These are phyloP conservation scores for Straminergon stramineum DNA, from an alignment of 225 moss, liverwort and hornwort species.

Conservation along the genomic window DNA sequence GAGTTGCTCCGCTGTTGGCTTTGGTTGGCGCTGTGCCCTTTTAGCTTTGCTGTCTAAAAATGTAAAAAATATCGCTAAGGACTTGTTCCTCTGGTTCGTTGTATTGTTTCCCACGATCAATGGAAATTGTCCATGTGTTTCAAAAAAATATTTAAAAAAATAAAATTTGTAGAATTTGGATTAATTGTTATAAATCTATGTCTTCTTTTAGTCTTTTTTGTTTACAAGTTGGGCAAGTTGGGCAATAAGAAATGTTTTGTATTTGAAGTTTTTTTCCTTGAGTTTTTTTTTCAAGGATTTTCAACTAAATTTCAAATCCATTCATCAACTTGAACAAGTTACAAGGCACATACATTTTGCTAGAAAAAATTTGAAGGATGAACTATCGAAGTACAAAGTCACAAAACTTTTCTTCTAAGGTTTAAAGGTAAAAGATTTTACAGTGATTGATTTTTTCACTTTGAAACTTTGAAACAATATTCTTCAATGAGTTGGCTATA, in stretches of 20 bases:
- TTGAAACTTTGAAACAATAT: neutral
- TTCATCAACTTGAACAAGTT: neutral
- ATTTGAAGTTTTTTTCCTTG: neutral
- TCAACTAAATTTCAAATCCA: neutral
- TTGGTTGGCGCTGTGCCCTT: too few relatives aligned
- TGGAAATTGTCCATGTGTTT: too few relatives aligned
- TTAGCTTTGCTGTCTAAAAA: too few relatives aligned
- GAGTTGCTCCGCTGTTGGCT: too few relatives aligned
- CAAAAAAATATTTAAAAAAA: too few relatives aligned
- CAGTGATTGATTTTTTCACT: neutral
- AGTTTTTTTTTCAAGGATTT: neutral
- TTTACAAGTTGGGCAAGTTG: fast-evolving
- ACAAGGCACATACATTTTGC: neutral
- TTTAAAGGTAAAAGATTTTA: neutral
- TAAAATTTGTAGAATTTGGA: neutral
- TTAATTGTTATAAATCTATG: neutral
- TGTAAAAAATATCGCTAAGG: too few relatives aligned
- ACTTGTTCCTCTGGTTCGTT: too few relatives aligned
- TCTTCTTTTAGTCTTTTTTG: too few relatives aligned
- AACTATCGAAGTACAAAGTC: neutral
- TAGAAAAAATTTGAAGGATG: neutral
- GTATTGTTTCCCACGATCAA: too few relatives aligned
- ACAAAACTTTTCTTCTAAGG: fast-evolving
- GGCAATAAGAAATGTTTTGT: neutral
- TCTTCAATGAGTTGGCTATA: neutral